These are phyloP conservation scores for Stephania yunnanensis DNA, from an alignment of 164 flowering plant species.

Conservation along the genomic window DNA sequence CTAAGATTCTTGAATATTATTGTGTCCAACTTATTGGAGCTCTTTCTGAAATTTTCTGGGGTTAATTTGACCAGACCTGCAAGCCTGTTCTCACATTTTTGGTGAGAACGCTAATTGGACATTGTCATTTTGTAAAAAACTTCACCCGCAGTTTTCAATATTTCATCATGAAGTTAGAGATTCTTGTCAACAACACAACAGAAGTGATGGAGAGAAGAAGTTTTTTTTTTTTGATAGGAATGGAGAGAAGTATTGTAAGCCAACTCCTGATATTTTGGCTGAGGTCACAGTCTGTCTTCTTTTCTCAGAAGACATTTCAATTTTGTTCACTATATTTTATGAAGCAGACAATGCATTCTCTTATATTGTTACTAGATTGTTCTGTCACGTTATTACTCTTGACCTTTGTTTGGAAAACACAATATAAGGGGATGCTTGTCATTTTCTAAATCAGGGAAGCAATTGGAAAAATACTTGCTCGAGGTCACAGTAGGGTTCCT, in stretches of 20 bases:
- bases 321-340: not conserved
- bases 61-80: no score
- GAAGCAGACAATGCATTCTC: not conserved
- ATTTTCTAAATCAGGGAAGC: slow-evolving; percentile 70
- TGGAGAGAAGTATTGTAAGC: not conserved
- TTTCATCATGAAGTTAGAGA: not conserved
- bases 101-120: no score
- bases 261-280: not conserved
- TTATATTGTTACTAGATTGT: not conserved
- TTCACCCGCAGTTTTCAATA: not conserved
- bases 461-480: slow-evolving; percentile 92
- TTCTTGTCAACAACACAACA: not conserved
- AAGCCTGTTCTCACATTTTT: no score
- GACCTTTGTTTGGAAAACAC: not conserved
- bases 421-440: not conserved
- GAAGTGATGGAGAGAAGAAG: not conserved
- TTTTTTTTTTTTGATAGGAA: not conserved
- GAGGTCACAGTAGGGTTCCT: slow-evolving; percentile 99
- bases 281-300: not conserved
- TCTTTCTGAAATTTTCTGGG: no score
- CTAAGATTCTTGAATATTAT: no score
- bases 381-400: not conserved
- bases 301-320: not conserved
- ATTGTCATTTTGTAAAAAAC: no score
- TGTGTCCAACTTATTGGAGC: no score